phyloP scores from a whole-genome alignment of 257 asterid genomes.

The Solanum peruvianum region DNA sequence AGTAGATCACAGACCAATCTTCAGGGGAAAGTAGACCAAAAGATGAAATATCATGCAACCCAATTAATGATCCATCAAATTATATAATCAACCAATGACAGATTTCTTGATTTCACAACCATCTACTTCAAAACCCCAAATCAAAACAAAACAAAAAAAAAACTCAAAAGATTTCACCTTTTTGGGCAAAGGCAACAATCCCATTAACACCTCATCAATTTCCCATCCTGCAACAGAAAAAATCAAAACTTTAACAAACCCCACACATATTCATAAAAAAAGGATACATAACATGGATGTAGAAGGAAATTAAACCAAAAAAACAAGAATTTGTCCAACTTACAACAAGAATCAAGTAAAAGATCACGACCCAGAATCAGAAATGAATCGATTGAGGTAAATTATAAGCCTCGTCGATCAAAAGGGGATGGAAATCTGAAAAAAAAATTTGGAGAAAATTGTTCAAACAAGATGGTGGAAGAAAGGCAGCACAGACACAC shows the following conservation, averaged over 20 bases:
- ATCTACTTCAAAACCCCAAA: background rate
- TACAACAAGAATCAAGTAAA: conserved; percentile 18
- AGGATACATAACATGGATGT: background rate
- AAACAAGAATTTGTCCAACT: background rate
- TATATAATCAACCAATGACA: background rate
- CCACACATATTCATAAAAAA: background rate
- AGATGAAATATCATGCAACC: background rate
- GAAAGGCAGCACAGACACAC: background rate
- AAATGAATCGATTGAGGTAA: conserved; percentile 8
- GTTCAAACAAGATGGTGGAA: background rate
- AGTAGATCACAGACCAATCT: background rate
- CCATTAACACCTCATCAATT: background rate
- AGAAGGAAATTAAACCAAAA: background rate
- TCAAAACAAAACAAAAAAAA: background rate
- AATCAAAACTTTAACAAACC: background rate
- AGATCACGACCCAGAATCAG: background rate
- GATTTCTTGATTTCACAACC: background rate
- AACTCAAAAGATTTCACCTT: background rate
- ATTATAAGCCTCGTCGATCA: background rate
- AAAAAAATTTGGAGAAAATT: background rate
- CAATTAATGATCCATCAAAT: background rate
- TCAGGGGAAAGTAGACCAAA: background rate
- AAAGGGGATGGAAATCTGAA: background rate
- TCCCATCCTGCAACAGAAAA: background rate
- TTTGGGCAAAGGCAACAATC: background rate